phyloP scores from a whole-genome alignment of 192 early-diverging fungal species.

The Linnemannia schmuckeri region DNA sequence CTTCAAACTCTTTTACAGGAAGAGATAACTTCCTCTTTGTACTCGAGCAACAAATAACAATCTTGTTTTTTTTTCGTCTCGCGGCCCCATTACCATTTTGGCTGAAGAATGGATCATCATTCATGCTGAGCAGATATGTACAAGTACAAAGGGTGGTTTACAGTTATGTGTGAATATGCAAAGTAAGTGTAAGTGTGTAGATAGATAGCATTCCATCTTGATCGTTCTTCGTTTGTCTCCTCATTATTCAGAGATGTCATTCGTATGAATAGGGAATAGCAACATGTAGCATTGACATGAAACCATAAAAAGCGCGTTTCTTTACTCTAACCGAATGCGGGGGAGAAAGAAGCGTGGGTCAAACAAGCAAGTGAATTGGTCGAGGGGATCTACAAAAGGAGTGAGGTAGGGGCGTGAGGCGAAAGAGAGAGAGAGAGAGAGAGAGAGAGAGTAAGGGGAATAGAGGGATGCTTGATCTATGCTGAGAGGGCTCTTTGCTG shows the following conservation, averaged over 20 bases:
- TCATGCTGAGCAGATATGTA: slow-evolving; percentile 12
- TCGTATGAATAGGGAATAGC: background rate
- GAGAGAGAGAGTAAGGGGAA: background rate
- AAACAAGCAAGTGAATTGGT: background rate
- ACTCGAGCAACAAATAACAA: background rate
- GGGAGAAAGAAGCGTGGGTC: background rate
- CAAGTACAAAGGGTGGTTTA: background rate
- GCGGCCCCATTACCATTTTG: background rate
- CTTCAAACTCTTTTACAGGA: background rate
- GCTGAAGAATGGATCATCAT: slow-evolving; percentile 39
- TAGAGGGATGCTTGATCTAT: background rate
- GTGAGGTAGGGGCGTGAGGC: background rate
- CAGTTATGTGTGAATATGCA: background rate
- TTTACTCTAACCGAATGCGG: background rate
- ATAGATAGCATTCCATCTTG: slow-evolving; percentile 29
- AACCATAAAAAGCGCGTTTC: background rate
- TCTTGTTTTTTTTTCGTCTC: slow-evolving; percentile 20
- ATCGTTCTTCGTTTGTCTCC: background rate
- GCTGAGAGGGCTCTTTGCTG: background rate
- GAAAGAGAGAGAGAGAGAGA: background rate
- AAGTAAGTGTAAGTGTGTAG: background rate
- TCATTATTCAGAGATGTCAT: background rate
- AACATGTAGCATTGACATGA: background rate
- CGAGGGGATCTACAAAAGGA: too few relatives aligned
- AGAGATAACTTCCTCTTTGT: background rate